A percentile compares a stretch with the other conserved stretches of the same genome.
phyloP scores from a whole-genome alignment of 768 basidiomycete species.

The Astraeus odoratus region DNA sequence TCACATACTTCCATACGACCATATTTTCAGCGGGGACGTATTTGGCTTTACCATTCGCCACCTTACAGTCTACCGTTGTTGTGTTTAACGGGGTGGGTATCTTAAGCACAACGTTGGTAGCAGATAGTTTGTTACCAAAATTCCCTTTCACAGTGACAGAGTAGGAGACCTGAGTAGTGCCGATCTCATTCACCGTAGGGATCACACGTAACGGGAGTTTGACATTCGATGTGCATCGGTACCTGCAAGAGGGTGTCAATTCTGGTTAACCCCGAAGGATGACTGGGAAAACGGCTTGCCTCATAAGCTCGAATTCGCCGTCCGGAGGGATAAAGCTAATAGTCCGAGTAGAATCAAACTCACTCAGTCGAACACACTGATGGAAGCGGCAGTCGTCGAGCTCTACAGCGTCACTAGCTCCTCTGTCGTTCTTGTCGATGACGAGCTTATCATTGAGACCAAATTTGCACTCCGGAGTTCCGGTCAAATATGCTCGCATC shows the following conservation, averaged over 20 bases:
- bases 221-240: conserved; percentile 93
- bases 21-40: conserved; percentile 95
- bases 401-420: conserved; percentile 74
- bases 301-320: conserved; percentile 98
- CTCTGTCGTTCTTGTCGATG: conserved; percentile 72
- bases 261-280: conserved; percentile 1
- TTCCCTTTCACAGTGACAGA: conserved; percentile 81
- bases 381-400: conserved; percentile 98
- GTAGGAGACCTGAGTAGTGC: conserved; percentile 88
- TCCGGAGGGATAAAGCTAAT: conserved; percentile 98
- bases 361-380: conserved; percentile 92
- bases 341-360: conserved; percentile 89
- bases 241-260: conserved; percentile 41
- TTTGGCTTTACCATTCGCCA: conserved; percentile 90
- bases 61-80: conserved; percentile 87
- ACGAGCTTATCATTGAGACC: conserved; percentile 98
- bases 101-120: conserved; percentile 84
- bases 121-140: conserved; percentile 88
- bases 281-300: conserved; percentile 38
- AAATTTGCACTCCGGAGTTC: conserved; percentile 98
- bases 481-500: conserved; percentile 96
- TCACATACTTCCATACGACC: conserved; percentile 92
- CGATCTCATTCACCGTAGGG: conserved; percentile 88
- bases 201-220: conserved; percentile 89
- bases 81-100: conserved; percentile 98